Conservation (phyloP, 129 eudicot species). For the Ambrosia artemisiifolia region DNA sequence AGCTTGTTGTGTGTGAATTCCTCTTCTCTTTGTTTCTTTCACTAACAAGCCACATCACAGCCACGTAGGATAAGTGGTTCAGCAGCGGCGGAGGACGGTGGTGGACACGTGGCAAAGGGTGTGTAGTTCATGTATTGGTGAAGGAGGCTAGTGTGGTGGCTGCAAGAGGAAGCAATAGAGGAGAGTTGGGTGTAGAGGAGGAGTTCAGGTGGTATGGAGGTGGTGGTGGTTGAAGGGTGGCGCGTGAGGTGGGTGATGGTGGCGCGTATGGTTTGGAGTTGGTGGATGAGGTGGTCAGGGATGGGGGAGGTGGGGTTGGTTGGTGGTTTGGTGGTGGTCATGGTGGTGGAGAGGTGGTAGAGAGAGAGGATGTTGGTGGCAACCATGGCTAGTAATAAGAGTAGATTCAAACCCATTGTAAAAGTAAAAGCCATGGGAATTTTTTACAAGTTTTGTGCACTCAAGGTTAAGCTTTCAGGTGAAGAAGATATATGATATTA, state of each 20-base stretch:
- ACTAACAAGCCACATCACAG: too few species aligned
- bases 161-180: slow-evolving; percentile 85
- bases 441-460: too few species aligned
- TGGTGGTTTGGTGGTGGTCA: slow-evolving; percentile 48
- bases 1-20: too few species aligned
- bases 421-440: slow-evolving; percentile 75
- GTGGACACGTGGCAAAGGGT: slow-evolving; percentile 60
- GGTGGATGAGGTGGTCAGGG: slow-evolving; percentile 77
- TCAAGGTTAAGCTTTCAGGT: slow-evolving; percentile 6
- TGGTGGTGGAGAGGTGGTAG: slow-evolving; percentile 91
- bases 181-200: slow-evolving; percentile 62
- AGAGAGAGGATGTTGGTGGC: slow-evolving; percentile 91
- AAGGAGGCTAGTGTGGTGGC: slow-evolving; percentile 77
- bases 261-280: slow-evolving; percentile 96
- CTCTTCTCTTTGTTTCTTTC: too few species aligned
- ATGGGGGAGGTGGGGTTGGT: slow-evolving; percentile 55
- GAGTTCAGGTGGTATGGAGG: slow-evolving; percentile 72
- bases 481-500: neutral
- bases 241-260: slow-evolving; percentile 97
- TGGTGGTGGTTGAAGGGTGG: slow-evolving; percentile 43
- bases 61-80: slow-evolving; percentile 81
- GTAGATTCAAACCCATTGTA: slow-evolving; percentile 78
- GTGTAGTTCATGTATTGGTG: slow-evolving; percentile 88
- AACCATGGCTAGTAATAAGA: slow-evolving; percentile 84
- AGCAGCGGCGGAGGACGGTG: slow-evolving; percentile 42